Evolutionary conservation across 2,329 filamentous ascomycete species (phyloP).

Genomic region (Colletotrichum sojae): DNA sequence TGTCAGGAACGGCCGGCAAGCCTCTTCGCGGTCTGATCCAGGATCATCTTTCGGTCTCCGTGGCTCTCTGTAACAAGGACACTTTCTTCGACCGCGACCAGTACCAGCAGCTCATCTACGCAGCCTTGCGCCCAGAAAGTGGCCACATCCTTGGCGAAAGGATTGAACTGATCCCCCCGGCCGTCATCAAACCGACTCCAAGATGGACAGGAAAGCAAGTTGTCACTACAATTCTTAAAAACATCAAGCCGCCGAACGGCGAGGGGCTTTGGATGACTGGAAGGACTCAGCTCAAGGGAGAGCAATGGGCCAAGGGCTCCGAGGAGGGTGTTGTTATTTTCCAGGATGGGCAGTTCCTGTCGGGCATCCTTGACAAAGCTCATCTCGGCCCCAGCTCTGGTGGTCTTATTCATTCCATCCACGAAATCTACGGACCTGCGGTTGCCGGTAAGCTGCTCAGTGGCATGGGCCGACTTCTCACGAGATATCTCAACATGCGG

Average conservation of each 20-base stretch:
- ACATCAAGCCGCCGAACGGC: conserved; percentile 84
- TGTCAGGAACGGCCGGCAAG: conserved; percentile 93
- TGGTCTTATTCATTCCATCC: conserved; percentile 91
- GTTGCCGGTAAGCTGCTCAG: conserved; percentile 90
- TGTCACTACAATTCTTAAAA: conserved; percentile 92
- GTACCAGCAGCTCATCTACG: conserved; percentile 96
- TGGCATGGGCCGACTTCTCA: conserved; percentile 89
- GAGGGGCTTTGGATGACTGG: conserved; percentile 84
- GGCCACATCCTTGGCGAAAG: conserved; percentile 88
- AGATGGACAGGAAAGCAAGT: conserved; percentile 98
- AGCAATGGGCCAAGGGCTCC: conserved; percentile 81
- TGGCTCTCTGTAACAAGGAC: conserved; percentile 91
- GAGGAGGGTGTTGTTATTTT: conserved; percentile 89
- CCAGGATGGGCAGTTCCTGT: conserved; percentile 88
- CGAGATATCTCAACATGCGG: conserved; percentile 90
- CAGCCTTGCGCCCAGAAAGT: conserved; percentile 88
- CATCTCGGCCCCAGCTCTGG: conserved; percentile 91
- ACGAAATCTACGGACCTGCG: conserved; percentile 92
- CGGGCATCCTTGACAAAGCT: conserved; percentile 94
- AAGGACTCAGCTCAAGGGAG: conserved; percentile 82
- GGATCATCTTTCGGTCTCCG: conserved; percentile 96
- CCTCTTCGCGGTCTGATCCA: conserved; percentile 96
- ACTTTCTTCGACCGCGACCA: conserved; percentile 89
- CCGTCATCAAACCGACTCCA: conserved; percentile 83
- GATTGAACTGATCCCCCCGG: conserved; percentile 84